These are phyloP conservation scores for Ustanciosporium gigantosporum DNA, from an alignment of 1,284 basidiomycete genomes.

Conservation along the genomic window DNA sequence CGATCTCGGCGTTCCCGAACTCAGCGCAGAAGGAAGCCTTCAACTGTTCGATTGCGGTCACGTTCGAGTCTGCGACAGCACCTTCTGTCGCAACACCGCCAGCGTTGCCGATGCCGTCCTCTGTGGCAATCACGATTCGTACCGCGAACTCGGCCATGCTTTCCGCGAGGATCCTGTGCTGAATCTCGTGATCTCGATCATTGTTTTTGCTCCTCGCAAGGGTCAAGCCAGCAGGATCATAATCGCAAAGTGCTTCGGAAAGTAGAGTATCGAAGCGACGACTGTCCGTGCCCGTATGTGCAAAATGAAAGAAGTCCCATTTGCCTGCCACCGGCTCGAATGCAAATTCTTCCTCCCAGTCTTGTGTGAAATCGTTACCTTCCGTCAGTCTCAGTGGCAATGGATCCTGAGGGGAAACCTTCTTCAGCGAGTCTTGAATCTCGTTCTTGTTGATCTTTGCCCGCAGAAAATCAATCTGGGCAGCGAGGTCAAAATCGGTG, in stretches of 20 bases:
- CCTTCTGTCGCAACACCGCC: no score
- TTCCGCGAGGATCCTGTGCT: not conserved
- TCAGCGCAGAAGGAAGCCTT: slow-evolving; percentile 20
- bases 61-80: not conserved
- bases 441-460: slow-evolving; percentile 78
- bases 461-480: slow-evolving; percentile 75
- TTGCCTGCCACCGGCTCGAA: slow-evolving; percentile 9
- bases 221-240: not conserved
- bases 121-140: slow-evolving; percentile 7
- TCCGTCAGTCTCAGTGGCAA: slow-evolving; percentile 21
- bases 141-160: slow-evolving; percentile 29
- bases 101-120: not conserved
- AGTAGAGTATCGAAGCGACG: slow-evolving; percentile 24
- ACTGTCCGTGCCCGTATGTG: slow-evolving; percentile 16
- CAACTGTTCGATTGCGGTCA: slow-evolving; percentile 4
- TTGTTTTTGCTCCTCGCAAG: not conserved
- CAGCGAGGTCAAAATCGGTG: slow-evolving; percentile 74
- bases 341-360: slow-evolving; percentile 28
- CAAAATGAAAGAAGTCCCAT: slow-evolving; percentile 11
- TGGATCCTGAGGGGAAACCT: slow-evolving; percentile 10
- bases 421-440: slow-evolving; percentile 30
- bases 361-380: slow-evolving; percentile 15
- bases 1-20: slow-evolving; percentile 25
- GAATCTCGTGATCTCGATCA: not conserved
- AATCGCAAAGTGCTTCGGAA: slow-evolving; percentile 4